phyloP scores from a whole-genome alignment of 2,329 filamentous ascomycete species.

The Arthrinium puccinioides region DNA sequence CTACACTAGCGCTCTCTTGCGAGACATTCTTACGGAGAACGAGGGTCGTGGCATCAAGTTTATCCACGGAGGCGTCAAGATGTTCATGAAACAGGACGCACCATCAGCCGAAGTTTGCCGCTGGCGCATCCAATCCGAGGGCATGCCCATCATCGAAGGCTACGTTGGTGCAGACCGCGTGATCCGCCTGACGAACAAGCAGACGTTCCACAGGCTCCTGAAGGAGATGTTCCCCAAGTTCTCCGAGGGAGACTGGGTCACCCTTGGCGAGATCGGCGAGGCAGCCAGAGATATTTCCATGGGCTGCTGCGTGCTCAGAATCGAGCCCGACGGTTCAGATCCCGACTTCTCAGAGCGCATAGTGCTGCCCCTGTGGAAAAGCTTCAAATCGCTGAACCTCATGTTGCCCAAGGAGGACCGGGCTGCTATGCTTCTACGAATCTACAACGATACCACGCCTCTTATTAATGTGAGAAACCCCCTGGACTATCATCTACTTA shows the following conservation, averaged over 20 bases:
- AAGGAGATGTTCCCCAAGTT: constrained; percentile 97
- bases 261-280: constrained; percentile 82
- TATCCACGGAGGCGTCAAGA: constrained; percentile 93
- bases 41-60: constrained; percentile 91
- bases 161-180: constrained; percentile 78
- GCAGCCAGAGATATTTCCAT: constrained; percentile 71
- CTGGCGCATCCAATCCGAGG: constrained; percentile 95
- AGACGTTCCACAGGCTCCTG: constrained; percentile 74
- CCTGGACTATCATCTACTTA: no score
- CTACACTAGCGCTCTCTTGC: constrained; percentile 80
- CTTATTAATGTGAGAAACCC: no score
- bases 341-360: constrained; percentile 64
- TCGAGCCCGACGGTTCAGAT: constrained; percentile 66
- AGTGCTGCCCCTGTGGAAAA: constrained; percentile 91
- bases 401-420: constrained; percentile 98
- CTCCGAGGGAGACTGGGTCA: constrained; percentile 62
- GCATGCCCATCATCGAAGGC: constrained; percentile 81
- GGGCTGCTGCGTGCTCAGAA: constrained; percentile 84
- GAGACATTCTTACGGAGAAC: constrained; percentile 79
- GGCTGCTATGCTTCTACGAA: constrained; percentile 79
- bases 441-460: constrained; percentile 85
- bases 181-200: constrained; percentile 66
- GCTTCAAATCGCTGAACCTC: constrained; percentile 82
- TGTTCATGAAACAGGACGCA: constrained; percentile 97
- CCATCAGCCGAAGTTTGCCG: constrained; percentile 80